Base-by-base conservation (phyloP, 2,329 filamentous ascomycete species). In the Colletotrichum sp. region DNA sequence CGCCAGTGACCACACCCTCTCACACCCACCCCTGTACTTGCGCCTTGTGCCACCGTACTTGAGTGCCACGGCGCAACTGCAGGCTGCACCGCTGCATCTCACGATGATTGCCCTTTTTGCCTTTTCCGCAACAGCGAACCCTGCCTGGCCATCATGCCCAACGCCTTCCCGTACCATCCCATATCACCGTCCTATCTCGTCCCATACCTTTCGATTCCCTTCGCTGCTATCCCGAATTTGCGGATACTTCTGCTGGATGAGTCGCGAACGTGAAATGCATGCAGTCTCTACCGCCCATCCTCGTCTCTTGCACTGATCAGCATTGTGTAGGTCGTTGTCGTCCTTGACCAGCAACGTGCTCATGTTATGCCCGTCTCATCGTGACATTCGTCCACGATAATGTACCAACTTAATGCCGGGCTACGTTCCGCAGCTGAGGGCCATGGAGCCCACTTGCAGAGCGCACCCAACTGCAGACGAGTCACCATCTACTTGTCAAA, bases 61-160 rank as follows among this genome's bases (percentile, higher is more conserved):
- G 28, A 52, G 65, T 68, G 52, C 32, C 52, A 63, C 24, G 30
- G 15, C 55, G 39, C 68, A 65, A 55, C 59, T 70, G 59, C 67
- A 52, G 26, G 71, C 67, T n/a, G 59, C 67, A 49, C 32, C 66
- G 67, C 67, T 65, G 71, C 32, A 74, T 71, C 68, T 71, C 72
- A 32, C 49, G 49, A 62, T 71, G 62, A 62, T 49, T 60, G 26
- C 68, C 26, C 52, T 24, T 44, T 16, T 57, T 32, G 26, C 49
- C 44, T 73, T 36, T 70, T 64, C 57, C 57, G 57, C 66, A 44
- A 73, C 39, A 30, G 26, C 36, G 36, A 55, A 62, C 18, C 67
- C 24, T 60, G 44, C 10, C n/a, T n/a, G 28, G 49, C 39, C 10
- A 21, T 55, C 32, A 57, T 67, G 30, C 21, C 34, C n/a, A 59